phyloP scores from a whole-genome alignment of 1,284 basidiomycete genomes.

The Sanguinoderma infundibulare region DNA sequence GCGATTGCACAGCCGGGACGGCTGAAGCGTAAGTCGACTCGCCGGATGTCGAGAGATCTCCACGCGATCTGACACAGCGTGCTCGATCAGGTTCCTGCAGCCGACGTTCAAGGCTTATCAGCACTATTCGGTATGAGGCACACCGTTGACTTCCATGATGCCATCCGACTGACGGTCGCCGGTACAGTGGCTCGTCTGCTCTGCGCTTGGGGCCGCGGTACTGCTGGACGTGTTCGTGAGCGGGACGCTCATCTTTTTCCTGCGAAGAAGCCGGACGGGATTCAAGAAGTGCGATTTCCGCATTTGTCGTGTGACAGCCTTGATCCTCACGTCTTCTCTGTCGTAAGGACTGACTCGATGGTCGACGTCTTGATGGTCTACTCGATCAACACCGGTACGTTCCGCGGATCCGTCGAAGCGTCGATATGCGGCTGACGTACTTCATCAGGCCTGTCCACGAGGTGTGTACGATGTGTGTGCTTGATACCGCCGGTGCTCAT shows the following conservation, averaged over 20 bases:
- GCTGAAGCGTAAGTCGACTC: too few species aligned
- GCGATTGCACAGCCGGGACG: too few species aligned
- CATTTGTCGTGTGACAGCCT: neutral
- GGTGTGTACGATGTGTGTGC: too few species aligned
- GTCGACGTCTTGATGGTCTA: conserved; percentile 8
- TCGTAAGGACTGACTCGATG: conserved; percentile 2
- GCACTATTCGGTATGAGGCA: too few species aligned
- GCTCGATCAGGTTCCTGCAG: too few species aligned
- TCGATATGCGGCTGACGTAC: too few species aligned
- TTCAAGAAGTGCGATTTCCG: neutral
- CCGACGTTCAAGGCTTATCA: too few species aligned
- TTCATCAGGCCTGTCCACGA: conserved; percentile 8
- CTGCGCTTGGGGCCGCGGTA: neutral
- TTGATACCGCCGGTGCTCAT: too few species aligned
- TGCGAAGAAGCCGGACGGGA: conserved; percentile 7
- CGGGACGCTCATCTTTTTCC: neutral
- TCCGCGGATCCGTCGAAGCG: too few species aligned
- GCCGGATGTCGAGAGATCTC: too few species aligned
- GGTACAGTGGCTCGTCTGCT: conserved; percentile 6
- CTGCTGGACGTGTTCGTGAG: neutral
- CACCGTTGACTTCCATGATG: too few species aligned
- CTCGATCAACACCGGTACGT: conserved; percentile 10
- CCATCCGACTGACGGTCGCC: neutral
- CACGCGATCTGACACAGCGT: too few species aligned
- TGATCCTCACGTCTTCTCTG: neutral